Conservation (phyloP, 768 basidiomycete genomes). For the Hypholoma sublateritium region DNA sequence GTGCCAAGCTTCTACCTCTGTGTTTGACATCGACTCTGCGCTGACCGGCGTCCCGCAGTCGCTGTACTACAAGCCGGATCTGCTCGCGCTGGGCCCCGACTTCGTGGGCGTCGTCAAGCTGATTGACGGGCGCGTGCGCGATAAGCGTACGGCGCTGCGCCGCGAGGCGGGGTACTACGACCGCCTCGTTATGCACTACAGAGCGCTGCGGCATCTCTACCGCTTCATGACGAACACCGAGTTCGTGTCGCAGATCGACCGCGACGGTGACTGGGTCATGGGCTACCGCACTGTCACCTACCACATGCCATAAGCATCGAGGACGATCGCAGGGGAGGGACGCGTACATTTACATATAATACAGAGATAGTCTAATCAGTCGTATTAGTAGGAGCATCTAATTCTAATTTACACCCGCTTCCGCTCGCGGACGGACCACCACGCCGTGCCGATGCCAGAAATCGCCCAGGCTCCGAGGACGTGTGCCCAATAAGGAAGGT, state of each 20-base stretch:
- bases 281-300: not conserved
- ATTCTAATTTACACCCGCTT: not conserved
- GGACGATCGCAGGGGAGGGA: too few species aligned
- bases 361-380: not conserved
- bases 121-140: too few species aligned
- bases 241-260: not conserved
- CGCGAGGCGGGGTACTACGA: not conserved
- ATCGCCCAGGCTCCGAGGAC: slow-evolving; percentile 38
- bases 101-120: too few species aligned
- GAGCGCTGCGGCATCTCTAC: slow-evolving; percentile 1
- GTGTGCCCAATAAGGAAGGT: slow-evolving; percentile 61
- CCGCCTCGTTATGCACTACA: not conserved
- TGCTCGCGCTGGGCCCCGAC: too few species aligned
- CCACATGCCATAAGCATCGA: not conserved
- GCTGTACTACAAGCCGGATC: too few species aligned
- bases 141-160: too few species aligned
- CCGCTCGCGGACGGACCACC: slow-evolving; percentile 25
- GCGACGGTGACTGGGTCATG: slow-evolving; percentile 4
- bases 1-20: too few species aligned
- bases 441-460: slow-evolving; percentile 34
- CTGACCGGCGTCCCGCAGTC: too few species aligned
- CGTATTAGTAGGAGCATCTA: not conserved
- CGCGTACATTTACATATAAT: not conserved
- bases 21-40: too few species aligned
- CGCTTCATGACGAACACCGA: not conserved